Evolutionary conservation across 495 filamentous ascomycete species (phyloP).

Genomic region (Penicillium coprophilum): DNA sequence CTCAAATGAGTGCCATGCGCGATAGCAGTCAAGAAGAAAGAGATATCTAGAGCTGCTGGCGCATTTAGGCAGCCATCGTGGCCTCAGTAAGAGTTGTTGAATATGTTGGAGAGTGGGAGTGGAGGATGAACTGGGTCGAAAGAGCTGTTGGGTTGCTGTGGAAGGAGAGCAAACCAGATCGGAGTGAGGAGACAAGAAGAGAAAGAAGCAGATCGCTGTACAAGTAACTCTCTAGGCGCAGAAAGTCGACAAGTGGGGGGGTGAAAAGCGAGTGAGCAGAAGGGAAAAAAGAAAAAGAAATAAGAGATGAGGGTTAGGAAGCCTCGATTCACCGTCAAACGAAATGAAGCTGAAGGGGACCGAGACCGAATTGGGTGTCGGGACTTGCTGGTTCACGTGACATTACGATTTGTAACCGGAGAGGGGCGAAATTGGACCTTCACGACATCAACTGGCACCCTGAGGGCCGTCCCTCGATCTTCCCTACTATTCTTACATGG

Average conservation of each 20-base stretch:
- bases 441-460: constrained; percentile 14
- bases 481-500: constrained; percentile 9
- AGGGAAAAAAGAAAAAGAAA: not conserved
- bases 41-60: constrained; percentile 23
- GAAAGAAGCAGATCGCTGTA: constrained; percentile 1
- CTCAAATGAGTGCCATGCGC: constrained; percentile 49
- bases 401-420: constrained; percentile 11
- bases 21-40: constrained; percentile 22
- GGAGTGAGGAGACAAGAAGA: not conserved
- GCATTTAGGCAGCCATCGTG: constrained; percentile 44
- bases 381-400: constrained; percentile 10
- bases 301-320: constrained; percentile 1
- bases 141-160: constrained; percentile 11
- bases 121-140: not conserved
- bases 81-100: constrained; percentile 7
- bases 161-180: constrained; percentile 7
- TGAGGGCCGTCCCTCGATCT: constrained; percentile 13
- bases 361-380: constrained; percentile 11
- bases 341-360: constrained; percentile 13
- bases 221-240: not conserved
- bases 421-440: constrained; percentile 8
- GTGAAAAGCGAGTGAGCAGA: not conserved
- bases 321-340: constrained; percentile 9
- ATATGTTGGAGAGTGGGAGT: constrained; percentile 8
- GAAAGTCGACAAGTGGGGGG: not conserved